Evolutionary conservation across 2,329 filamentous ascomycete species (phyloP).

Genomic region (Penicillium frequentans): DNA sequence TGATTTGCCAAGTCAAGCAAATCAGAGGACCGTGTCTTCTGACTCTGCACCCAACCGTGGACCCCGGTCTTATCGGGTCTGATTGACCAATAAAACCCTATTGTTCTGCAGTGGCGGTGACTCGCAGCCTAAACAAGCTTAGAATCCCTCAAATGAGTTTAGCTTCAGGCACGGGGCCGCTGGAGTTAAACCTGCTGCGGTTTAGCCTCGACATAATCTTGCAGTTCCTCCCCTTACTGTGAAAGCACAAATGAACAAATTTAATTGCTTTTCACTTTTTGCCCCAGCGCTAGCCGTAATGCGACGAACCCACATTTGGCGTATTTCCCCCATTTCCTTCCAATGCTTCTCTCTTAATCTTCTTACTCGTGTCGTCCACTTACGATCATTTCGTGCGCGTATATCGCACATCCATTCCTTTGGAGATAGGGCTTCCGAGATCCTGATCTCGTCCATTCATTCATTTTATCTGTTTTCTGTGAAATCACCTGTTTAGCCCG

Average conservation of each 20-base stretch:
- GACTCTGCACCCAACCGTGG: conserved; percentile 2
- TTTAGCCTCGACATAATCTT: background rate
- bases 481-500: background rate
- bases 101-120: background rate
- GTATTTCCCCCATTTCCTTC: conserved; percentile 5
- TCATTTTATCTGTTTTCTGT: background rate
- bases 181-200: background rate
- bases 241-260: background rate
- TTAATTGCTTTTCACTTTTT: background rate
- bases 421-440: conserved; percentile 11
- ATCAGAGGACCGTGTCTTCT: background rate
- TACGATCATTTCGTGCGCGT: conserved; percentile 26
- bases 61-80: conserved; percentile 1
- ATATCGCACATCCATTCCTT: conserved; percentile 32
- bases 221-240: conserved; percentile 17
- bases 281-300: conserved; percentile 8
- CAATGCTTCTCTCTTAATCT: conserved; percentile 3
- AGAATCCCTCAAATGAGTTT: background rate
- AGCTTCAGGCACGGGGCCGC: conserved; percentile 17
- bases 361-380: conserved; percentile 18
- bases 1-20: background rate
- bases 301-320: conserved; percentile 12
- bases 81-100: background rate
- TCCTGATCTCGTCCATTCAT: conserved; percentile 22
- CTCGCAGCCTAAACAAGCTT: background rate